phyloP scores from a whole-genome alignment of 2,329 filamentous ascomycete genomes.

The Pseudogymnoascus pannorum region DNA sequence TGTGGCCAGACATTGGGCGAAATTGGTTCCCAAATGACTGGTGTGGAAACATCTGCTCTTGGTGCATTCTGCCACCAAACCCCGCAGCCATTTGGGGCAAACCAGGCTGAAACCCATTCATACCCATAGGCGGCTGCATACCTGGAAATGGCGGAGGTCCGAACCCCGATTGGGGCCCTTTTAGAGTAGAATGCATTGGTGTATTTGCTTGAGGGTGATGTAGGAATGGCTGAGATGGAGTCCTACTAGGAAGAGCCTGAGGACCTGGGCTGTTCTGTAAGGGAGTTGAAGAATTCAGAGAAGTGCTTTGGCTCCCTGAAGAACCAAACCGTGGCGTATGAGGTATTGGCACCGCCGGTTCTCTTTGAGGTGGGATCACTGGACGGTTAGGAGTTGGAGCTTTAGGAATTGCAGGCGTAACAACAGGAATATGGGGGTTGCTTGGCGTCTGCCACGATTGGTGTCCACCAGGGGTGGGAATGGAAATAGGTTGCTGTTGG shows the following conservation, averaged over 20 bases:
- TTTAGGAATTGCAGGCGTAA: conserved; percentile 77
- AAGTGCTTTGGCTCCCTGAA: conserved; percentile 47
- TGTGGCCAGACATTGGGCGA: conserved; percentile 43
- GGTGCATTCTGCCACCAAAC: conserved; percentile 34
- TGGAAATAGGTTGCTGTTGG: conserved; percentile 33
- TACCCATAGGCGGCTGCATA: conserved; percentile 45
- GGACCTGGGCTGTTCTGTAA: conserved; percentile 58
- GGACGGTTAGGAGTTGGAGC: conserved; percentile 71
- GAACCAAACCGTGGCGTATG: conserved; percentile 59
- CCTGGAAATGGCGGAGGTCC: conserved; percentile 36
- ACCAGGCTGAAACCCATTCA: conserved; percentile 46
- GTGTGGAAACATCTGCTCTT: conserved; percentile 48
- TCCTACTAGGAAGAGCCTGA: conserved; percentile 56
- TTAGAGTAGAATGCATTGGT: conserved; percentile 49
- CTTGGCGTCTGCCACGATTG: conserved; percentile 51
- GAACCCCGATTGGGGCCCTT: conserved; percentile 48
- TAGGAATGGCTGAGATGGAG: conserved; percentile 38
- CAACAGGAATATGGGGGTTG: conserved; percentile 71
- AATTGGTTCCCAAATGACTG: conserved; percentile 47
- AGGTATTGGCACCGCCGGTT: conserved; percentile 60
- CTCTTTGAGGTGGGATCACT: conserved; percentile 65
- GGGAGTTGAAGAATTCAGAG: conserved; percentile 55
- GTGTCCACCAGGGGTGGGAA: conserved; percentile 48
- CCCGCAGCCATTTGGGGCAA: conserved; percentile 34
- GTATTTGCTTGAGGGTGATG: conserved; percentile 58